These are phyloP conservation scores for Candida michaelii DNA, from an alignment of 805 yeast species.

Conservation along the genomic window DNA sequence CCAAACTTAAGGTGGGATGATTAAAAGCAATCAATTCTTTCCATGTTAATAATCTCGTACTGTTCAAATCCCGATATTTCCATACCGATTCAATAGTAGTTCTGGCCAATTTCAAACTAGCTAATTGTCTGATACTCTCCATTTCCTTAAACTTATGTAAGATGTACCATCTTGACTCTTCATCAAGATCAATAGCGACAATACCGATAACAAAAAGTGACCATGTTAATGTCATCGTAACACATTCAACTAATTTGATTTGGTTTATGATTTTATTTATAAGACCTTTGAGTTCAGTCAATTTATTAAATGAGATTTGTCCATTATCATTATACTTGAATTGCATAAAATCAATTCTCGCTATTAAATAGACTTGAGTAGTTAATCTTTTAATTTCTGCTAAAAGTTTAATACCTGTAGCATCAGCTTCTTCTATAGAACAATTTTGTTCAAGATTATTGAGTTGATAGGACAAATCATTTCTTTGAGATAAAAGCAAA, in stretches of 20 bases:
- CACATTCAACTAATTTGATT: constrained; percentile 11
- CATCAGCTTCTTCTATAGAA: neutral
- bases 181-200: constrained; percentile 24
- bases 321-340: constrained; percentile 5
- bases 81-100: constrained; percentile 35
- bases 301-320: constrained; percentile 15
- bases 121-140: constrained; percentile 36
- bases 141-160: constrained; percentile 30
- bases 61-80: constrained; percentile 39
- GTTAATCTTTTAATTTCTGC: constrained; percentile 41
- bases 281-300: constrained; percentile 22
- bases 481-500: constrained; percentile 21
- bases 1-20: constrained; percentile 38
- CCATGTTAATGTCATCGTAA: constrained; percentile 39
- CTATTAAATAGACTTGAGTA: constrained; percentile 34
- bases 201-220: constrained; percentile 41
- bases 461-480: constrained; percentile 20
- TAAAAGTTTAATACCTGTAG: constrained; percentile 15
- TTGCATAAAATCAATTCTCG: constrained; percentile 26
- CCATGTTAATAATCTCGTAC: constrained; percentile 25
- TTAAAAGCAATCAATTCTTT: constrained; percentile 36
- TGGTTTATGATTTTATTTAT: constrained; percentile 22
- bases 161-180: constrained; percentile 40
- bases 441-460: constrained; percentile 18
- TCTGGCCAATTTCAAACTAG: constrained; percentile 38